A percentile compares a stretch with the other conserved stretches of the same genome.
phyloP scores from a whole-genome alignment of 176 grass and related monocot species.

The Pharus latifolius region DNA sequence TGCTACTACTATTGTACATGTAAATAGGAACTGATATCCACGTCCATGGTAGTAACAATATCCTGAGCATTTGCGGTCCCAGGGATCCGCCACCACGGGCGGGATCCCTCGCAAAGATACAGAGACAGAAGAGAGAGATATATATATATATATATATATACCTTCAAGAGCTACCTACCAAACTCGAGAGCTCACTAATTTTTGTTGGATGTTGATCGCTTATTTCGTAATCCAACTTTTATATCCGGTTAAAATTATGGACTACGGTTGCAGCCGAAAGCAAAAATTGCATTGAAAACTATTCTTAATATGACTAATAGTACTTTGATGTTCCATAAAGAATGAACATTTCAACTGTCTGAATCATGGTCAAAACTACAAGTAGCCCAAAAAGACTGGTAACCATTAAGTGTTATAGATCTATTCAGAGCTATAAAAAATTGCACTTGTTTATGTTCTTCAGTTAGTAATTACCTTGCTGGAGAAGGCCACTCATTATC shows the following conservation, averaged over 20 bases:
- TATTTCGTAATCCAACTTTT: neutral
- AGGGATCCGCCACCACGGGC: no score
- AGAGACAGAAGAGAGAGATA: no score
- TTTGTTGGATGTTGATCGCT: neutral
- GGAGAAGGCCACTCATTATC: conserved; percentile 73
- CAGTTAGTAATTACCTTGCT: conserved; percentile 50
- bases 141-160: no score
- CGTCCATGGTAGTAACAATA: no score
- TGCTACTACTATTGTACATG: no score
- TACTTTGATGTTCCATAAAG: neutral
- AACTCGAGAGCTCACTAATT: neutral
- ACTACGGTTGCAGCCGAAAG: neutral
- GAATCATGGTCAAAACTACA: neutral
- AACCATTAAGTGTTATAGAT: neutral
- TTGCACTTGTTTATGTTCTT: neutral
- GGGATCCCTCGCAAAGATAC: no score
- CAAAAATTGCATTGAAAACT: neutral
- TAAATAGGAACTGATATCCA: no score
- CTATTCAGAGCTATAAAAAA: neutral
- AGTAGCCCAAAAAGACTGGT: neutral
- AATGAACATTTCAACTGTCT: neutral
- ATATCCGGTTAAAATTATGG: neutral
- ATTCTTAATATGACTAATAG: neutral
- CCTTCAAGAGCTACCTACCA: neutral
- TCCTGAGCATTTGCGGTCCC: no score